Conservation (phyloP, 2,329 filamentous ascomycete species). For the Rhinocladiella similis region DNA sequence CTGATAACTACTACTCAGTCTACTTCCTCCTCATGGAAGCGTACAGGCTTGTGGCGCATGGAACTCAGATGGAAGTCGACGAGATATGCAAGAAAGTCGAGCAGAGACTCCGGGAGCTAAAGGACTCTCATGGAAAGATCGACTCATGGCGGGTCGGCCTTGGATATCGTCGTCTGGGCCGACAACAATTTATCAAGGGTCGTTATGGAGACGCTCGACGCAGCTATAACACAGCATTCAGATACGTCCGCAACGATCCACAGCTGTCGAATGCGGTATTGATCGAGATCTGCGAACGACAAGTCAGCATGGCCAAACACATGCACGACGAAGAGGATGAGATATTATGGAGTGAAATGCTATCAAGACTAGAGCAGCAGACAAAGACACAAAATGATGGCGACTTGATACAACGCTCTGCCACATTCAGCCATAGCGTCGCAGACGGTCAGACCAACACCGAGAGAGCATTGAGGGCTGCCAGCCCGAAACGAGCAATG, state of each 20-base stretch:
- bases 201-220: conserved; percentile 16
- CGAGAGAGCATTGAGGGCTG: not conserved
- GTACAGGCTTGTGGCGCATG: conserved; percentile 18
- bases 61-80: conserved; percentile 6
- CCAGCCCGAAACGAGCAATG: not conserved
- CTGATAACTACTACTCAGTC: conserved; percentile 13
- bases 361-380: conserved; percentile 13
- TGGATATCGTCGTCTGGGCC: conserved; percentile 23
- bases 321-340: conserved; percentile 18
- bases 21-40: conserved; percentile 23
- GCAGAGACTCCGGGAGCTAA: conserved; percentile 8
- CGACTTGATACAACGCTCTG: not conserved
- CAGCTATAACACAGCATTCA: conserved; percentile 23
- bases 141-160: conserved; percentile 21
- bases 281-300: conserved; percentile 23
- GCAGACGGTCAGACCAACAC: not conserved
- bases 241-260: conserved; percentile 11
- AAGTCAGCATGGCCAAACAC: conserved; percentile 16
- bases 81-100: conserved; percentile 10
- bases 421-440: not conserved
- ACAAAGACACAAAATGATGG: conserved; percentile 10
- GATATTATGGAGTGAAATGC: conserved; percentile 10
- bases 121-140: conserved; percentile 9
- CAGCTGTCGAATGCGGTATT: conserved; percentile 11
- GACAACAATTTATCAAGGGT: conserved; percentile 13